Evolutionary conservation across 352 stramenopile species (phyloP).

Genomic region (Blastocystis sp.): DNA sequence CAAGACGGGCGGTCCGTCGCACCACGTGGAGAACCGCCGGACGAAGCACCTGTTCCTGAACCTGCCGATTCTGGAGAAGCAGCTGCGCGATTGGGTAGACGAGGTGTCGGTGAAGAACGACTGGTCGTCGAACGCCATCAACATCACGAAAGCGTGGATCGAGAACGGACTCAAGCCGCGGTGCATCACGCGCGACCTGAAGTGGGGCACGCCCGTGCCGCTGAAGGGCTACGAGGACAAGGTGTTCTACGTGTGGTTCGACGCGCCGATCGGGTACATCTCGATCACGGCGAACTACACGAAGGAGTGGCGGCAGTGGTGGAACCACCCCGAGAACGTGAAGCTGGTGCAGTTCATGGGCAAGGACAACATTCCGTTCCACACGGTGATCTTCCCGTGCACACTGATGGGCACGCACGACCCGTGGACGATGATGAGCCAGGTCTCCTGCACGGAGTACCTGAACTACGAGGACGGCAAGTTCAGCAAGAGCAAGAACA

Average conservation of each 20-base stretch:
- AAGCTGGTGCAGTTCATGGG: conserved; percentile 86
- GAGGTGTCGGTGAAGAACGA: conserved; percentile 36
- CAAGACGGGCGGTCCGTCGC: conserved; percentile 25
- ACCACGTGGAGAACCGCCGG: conserved; percentile 65
- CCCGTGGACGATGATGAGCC: conserved; percentile 72
- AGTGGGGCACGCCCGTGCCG: conserved; percentile 71
- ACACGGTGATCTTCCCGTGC: conserved; percentile 99
- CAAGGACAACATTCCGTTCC: conserved; percentile 99
- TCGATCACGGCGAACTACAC: conserved; percentile 90
- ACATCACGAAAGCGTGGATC: conserved; percentile 72
- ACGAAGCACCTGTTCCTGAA: conserved; percentile 71
- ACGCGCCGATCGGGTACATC: conserved; percentile 91
- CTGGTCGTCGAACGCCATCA: conserved; percentile 75
- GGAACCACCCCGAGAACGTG: conserved; percentile 68
- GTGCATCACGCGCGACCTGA: conserved; percentile 77
- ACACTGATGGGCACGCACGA: conserved; percentile 94
- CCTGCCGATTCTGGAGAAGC: conserved; percentile 65
- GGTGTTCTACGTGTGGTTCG: conserved; percentile 99
- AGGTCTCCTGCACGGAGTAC: conserved; percentile 71
- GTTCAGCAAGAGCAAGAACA: conserved; percentile 69
- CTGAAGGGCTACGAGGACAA: conserved; percentile 56
- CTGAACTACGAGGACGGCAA: conserved; percentile 71
- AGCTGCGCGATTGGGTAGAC: conserved; percentile 63
- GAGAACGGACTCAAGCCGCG: conserved; percentile 80
- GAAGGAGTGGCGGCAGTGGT: conserved; percentile 75